Evolutionary conservation across 176 grass and related monocot species (phyloP).

Genomic region (Oryza glaberrima): DNA sequence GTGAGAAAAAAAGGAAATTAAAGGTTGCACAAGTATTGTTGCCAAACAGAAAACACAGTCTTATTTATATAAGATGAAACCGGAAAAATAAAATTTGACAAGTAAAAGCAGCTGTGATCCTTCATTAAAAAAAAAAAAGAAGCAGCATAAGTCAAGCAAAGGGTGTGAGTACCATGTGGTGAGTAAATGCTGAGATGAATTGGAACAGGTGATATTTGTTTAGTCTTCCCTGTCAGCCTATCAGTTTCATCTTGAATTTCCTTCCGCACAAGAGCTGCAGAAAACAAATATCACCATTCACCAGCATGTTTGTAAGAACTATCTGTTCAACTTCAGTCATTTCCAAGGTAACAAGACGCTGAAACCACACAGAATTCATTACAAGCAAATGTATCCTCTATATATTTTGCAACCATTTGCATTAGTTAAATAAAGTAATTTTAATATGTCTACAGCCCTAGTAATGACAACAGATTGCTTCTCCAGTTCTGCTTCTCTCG

Average conservation of each 20-base stretch:
- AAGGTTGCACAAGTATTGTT: conserved; percentile 19
- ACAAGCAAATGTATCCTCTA: neutral
- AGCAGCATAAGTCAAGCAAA: conserved; percentile 3
- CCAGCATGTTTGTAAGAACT: neutral
- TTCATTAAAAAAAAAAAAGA: neutral
- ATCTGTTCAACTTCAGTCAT: conserved; percentile 1
- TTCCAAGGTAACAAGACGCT: conserved; percentile 14
- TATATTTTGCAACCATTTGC: neutral
- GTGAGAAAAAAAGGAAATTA: neutral
- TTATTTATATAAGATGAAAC: neutral
- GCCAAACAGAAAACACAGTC: conserved; percentile 10
- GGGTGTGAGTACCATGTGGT: conserved; percentile 59
- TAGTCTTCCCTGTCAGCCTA: conserved; percentile 77
- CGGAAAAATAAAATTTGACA: neutral
- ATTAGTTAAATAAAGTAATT: neutral
- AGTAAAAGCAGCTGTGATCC: neutral
- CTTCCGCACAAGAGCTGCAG: conserved; percentile 77
- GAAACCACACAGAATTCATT: neutral
- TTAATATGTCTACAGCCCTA: neutral
- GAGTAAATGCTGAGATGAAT: conserved; percentile 99
- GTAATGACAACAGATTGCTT: neutral
- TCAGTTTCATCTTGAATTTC: conserved; percentile 97
- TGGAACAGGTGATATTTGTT: conserved; percentile 93
- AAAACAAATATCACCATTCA: conserved; percentile 31
- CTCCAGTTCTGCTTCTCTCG: no score